Conservation (phyloP, 192 early-diverging fungal species). For the Umbelopsis sp. region DNA sequence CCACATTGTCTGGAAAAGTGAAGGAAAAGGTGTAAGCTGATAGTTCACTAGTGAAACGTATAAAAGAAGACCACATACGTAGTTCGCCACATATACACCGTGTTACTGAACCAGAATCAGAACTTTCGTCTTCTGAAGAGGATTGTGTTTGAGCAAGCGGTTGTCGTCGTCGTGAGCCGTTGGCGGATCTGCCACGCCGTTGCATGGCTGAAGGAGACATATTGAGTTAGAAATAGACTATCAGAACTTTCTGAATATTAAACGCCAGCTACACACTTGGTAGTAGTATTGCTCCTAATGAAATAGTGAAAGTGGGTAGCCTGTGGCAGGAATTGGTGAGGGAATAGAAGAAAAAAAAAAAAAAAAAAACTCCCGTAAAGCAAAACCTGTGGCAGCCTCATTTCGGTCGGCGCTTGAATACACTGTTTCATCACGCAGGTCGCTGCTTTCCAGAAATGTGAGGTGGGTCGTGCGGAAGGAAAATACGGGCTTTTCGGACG, state of each 20-base stretch:
- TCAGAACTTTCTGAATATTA: not conserved
- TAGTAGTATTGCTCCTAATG: conserved; percentile 11
- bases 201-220: conserved; percentile 20
- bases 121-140: conserved; percentile 44
- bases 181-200: conserved; percentile 18
- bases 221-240: not conserved
- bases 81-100: conserved; percentile 53
- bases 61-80: conserved; percentile 38
- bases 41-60: not conserved
- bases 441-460: too few species aligned
- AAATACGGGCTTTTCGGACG: too few species aligned
- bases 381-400: not conserved
- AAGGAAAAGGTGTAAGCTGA: not conserved
- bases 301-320: conserved; percentile 4
- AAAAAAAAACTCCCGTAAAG: conserved; percentile 19
- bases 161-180: conserved; percentile 18
- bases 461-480: too few species aligned
- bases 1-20: conserved; percentile 47
- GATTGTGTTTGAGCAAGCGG: conserved; percentile 17
- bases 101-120: conserved; percentile 47
- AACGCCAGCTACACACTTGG: conserved; percentile 1
- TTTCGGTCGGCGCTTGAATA: not conserved
- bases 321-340: not conserved
- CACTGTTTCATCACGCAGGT: not conserved
- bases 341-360: not conserved